Base-by-base conservation (phyloP, 2,329 filamentous ascomycete genomes). In the Sporothrix sp. region DNA sequence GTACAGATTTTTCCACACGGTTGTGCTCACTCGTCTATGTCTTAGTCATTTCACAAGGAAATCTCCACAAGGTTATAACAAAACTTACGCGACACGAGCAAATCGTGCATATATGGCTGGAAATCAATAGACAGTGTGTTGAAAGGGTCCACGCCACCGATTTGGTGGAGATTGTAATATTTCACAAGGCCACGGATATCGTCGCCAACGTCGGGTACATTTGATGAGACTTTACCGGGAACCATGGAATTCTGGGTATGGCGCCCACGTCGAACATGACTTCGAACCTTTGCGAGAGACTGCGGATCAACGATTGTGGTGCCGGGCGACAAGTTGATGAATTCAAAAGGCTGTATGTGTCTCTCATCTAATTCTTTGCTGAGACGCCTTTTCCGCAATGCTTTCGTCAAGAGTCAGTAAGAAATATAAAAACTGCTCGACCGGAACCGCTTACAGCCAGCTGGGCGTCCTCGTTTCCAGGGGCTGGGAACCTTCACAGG, bases 81-180 rank as follows among this genome's bases (percentile, higher is more conserved):
- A 8, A 23, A 13, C 21, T 4, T 11, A 48, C 50, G 37, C 18
- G 39, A 48, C 32, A 48, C 23, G 9, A 52, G 37, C 3, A 52
- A 44, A 20, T 52, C 50, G 13, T 52, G 50, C 50, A 52, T 52
- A 23, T 52, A 52, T 7, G 50, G 50, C 30, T 52, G 30, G 5
- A 52, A 25, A 7, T 43, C 28, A 2, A 52, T 37, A 20, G 44
- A 30, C 4, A 48, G 13, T 10, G 23, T 14, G 37, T 43, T 20
- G n/a, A 52, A 52, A 3, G 50, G 50, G 10, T 52, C 50, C n/a
- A 52, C 44, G 4, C 50, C 50, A 6, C 33, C 28, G n/a, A 52
- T 52, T 23, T 52, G 50, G 23, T 30, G 37, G 9, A 52, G 36
- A 28, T 43, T 48, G 50, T 48, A 48, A 3, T 32, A n/a, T 6